phyloP scores from a whole-genome alignment of 1,139 yeast species.

The Suhomyces guaymorum region DNA sequence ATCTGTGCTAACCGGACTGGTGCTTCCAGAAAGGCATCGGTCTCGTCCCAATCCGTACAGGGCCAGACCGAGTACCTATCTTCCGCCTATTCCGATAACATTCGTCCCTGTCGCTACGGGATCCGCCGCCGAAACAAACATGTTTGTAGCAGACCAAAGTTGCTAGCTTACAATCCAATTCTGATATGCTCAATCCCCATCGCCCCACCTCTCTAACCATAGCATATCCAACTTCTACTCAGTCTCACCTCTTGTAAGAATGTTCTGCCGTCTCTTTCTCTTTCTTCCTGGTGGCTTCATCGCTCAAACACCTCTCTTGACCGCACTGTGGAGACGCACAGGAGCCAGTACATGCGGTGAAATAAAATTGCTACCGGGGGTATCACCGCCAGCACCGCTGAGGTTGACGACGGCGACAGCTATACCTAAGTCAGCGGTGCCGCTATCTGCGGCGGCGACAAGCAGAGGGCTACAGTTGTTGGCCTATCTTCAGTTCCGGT shows the following conservation, averaged over 20 bases:
- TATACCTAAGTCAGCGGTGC: too few species aligned
- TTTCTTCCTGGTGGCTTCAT: too few species aligned
- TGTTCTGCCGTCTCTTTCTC: too few species aligned
- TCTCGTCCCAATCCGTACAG: background rate
- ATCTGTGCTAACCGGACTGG: conserved; percentile 7
- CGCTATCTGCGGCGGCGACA: too few species aligned
- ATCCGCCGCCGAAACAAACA: background rate
- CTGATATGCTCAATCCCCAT: too few species aligned
- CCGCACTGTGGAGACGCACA: conserved; percentile 6
- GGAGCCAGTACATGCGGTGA: conserved; percentile 3
- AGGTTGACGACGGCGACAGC: too few species aligned
- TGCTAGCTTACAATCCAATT: too few species aligned
- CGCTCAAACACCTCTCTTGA: conserved; percentile 3
- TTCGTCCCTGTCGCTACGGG: background rate
- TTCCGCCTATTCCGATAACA: conserved; percentile 1
- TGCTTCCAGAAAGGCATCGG: conserved; percentile 6
- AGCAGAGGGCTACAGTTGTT: too few species aligned
- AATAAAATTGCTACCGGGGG: background rate
- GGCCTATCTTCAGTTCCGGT: background rate
- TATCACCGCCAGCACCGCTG: background rate
- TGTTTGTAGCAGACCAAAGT: too few species aligned
- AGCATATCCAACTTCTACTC: background rate
- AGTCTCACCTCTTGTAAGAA: too few species aligned
- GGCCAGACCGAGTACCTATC: conserved; percentile 1
- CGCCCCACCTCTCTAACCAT: background rate